Evolutionary conservation across 2,329 filamentous ascomycete species (phyloP), one percentile per base, ranked within the genome.

Genomic region (Paraconiothyrium sp.): DNA sequence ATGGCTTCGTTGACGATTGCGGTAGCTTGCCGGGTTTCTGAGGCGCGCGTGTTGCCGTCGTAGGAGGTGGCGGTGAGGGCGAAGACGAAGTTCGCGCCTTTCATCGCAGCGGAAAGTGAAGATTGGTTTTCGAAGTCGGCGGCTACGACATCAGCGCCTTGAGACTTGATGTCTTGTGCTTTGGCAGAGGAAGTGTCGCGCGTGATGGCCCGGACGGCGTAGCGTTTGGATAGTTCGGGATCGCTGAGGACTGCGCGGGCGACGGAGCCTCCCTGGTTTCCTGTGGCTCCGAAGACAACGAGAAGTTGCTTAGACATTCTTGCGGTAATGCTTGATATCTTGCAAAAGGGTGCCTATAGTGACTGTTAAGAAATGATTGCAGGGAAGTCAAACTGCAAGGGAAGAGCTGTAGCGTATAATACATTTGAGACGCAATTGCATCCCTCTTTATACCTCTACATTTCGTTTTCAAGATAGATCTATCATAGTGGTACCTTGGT

Each of bases 221-320:
- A 76, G n/a, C 78, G 79, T 4, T 62, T 20, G 10, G 71, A 70
- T 11, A 77, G 71, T 1, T 85, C 77, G 0, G 83, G 74, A 68
- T 80, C 76, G 27, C 71, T 64, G 11, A 84, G 78, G 20, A 86
- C 72, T 43, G 71, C 68, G 35, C 78, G 73, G 54, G 86, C 83
- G 49, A 89, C 80, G 9, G 84, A 85, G 63, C 85, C 84, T 52
- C 88, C 88, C 76, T 90, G 88, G 61, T 84, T 75, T 37, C 75
- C 75, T 5, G 74, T 76, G 22, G 72, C 72, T 46, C 74, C 74
- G 46, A 77, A 69, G 60, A 78, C 57, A 49, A 69, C 70, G 54
- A 77, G 62, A 54, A 71, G 63, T 11, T 67, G 58, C 46, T 75
- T 73, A n/a, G 67, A 57, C 58, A 65, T 63, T n/a, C 8, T 54